Evolutionary conservation across 2,329 filamentous ascomycete genomes (phyloP), one percentile per base, ranked within the genome.

Genomic region (Peltaster fructicola): DNA sequence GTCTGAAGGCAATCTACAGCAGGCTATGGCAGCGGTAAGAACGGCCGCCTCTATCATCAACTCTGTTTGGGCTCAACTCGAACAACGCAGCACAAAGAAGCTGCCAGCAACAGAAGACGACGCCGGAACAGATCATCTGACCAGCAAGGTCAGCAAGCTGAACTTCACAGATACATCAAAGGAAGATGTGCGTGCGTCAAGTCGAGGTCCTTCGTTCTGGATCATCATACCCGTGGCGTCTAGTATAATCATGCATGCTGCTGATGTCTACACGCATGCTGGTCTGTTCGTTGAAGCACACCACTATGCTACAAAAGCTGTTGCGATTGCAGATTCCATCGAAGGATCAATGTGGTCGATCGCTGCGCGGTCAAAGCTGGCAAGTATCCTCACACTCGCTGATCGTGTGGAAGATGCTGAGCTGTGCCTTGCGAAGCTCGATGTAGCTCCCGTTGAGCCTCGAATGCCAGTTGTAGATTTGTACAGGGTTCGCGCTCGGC

Each of bases 281-380:
- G 88, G 88, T 14, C 66, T 91, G 52, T 80, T 82, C 35, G 73
- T 80, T 31, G 85, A 95, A 47, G 85, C 85, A 2, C 55, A 85
- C 1, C 88, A 84, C 45, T 90, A 91, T 38, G 73, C 76, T 2
- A 76, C 93, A 37, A 77, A 88, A 39, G 82, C 82, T 0, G 60
- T 75, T 26, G 80, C 76, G 40, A 66, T 91, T 31, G 79, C 79
- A 12, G 61, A 64, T 20, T 30, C 30, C 5, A 25, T 38, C n/a
- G 25, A 30, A 6, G 24, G 37, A 6, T 30, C 24, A 9, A 26
- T n/a, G n/a, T n/a, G n/a, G n/a, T n/a, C n/a, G n/a, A n/a, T n/a
- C n/a, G n/a, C n/a, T n/a, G n/a, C n/a, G n/a, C n/a, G n/a, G n/a
- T n/a, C n/a, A n/a, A n/a, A n/a, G n/a, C n/a, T n/a, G n/a, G n/a